Evolutionary conservation across 305 asterid species (phyloP).

Genomic region (Stenogyne calaminthoides): DNA sequence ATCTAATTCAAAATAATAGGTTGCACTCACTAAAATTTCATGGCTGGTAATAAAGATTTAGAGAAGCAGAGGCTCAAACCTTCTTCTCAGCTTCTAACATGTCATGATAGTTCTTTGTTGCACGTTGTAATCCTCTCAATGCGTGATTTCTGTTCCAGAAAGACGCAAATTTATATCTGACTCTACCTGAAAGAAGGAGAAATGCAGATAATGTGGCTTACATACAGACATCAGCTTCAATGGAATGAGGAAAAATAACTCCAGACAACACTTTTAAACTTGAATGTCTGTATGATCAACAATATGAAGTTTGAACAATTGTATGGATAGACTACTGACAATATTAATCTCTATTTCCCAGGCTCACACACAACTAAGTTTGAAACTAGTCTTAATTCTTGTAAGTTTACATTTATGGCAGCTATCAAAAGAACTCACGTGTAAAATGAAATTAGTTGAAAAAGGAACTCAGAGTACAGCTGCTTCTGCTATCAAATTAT

Average conservation of each 20-base stretch:
- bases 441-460: neutral
- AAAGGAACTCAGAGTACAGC: neutral
- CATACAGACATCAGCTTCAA: constrained; percentile 23
- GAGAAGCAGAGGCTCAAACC: constrained; percentile 47
- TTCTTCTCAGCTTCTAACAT: constrained; percentile 91
- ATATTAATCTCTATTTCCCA: neutral
- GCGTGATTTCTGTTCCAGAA: constrained; percentile 98
- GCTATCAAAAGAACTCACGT: neutral
- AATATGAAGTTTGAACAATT: constrained; percentile 2
- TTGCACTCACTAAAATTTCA: constrained; percentile 7
- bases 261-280: neutral
- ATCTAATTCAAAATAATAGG: neutral
- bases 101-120: constrained; percentile 66
- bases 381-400: neutral
- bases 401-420: neutral
- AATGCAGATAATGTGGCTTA: constrained; percentile 18
- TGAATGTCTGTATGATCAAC: neutral
- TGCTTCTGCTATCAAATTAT: constrained; percentile 1
- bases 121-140: constrained; percentile 78
- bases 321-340: neutral
- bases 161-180: constrained; percentile 96
- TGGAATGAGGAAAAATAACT: neutral
- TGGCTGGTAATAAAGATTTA: constrained; percentile 7
- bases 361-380: neutral
- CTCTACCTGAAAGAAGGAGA: constrained; percentile 81